Base-by-base conservation (phyloP, 345 rosid genomes). In the Aethionema arabicum region DNA sequence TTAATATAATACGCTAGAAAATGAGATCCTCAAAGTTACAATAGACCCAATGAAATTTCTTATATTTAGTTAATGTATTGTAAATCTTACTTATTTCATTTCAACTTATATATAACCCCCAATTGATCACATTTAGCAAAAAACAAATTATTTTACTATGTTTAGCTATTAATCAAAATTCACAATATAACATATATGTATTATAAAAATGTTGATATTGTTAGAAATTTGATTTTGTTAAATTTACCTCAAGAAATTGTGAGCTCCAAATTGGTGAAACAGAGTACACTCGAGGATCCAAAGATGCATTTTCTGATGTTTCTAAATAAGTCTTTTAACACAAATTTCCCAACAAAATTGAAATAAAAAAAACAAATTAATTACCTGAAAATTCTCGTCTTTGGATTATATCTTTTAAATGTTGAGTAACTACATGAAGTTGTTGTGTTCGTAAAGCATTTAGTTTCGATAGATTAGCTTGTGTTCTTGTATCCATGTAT, bases 401-500 rank as follows among this genome's bases (percentile, higher is more conserved):
- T 69, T 69, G 74, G 2, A 70, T 32, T 35, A 79, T 71, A 38
- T 69, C 75, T 8, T 80, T 76, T 46, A 81, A 33, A 62, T 79
- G 72, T 42, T 68, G 65, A 13, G 72, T 69, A 57, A 75, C 11
- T 8, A 76, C 66, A 38, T 77, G 56, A 7, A 69, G 48, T 55
- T 81, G 77, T 62, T 72, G 75, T 11, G 55, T 33, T 54, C 75
- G 69, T 15, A 14, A 63, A 59, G 79, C 80, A 10, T 71, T 79
- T 27, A 85, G 61, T 67, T 77, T 85, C 14, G 78, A 69, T 60
- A 81, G 77, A 63, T 83, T 79, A 11, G 83, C 64, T 12, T 79
- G 82, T 53, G 88, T 83, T 70, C 86, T 81, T 38, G 86, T 79
- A 58, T 81, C 86, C 8, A 76, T 56, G 64, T 81, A 83, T 36